Conservation (phyloP, 257 asterid genomes). For the Salvia miltiorrhiza region DNA sequence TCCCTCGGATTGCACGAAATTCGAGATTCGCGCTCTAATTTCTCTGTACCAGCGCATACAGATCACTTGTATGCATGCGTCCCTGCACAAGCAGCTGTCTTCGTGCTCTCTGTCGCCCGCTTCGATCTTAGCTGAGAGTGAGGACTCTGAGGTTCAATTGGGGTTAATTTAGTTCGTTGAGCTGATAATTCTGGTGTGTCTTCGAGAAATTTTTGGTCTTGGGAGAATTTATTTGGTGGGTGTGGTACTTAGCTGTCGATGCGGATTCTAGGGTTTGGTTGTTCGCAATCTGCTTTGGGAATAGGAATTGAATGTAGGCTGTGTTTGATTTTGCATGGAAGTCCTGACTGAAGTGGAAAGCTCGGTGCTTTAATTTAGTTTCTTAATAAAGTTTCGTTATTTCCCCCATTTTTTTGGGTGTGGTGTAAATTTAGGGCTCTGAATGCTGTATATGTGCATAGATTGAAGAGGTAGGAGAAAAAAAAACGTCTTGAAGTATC, state of each 20-base stretch:
- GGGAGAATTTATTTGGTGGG: conserved; percentile 8
- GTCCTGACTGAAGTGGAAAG: conserved; percentile 39
- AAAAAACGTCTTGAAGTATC: neutral
- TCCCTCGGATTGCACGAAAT: conserved; percentile 21
- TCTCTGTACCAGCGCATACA: conserved; percentile 15
- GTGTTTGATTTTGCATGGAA: conserved; percentile 32
- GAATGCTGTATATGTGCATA: conserved; percentile 19
- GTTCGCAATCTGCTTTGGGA: conserved; percentile 19
- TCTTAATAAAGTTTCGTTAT: conserved; percentile 18
- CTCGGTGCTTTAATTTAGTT: conserved; percentile 20
- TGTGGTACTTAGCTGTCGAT: conserved; percentile 12
- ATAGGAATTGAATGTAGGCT: conserved; percentile 27
- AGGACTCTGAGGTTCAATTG: conserved; percentile 25
- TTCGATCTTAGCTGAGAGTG: conserved; percentile 32
- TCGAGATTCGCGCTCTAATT: conserved; percentile 24
- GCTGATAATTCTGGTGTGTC: conserved; percentile 23
- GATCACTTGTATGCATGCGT: conserved; percentile 30
- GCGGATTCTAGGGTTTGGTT: conserved; percentile 42
- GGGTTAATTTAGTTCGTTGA: conserved; percentile 1
- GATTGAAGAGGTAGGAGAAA: conserved; percentile 4
- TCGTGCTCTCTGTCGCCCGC: conserved; percentile 14
- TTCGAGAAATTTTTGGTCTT: conserved; percentile 14
- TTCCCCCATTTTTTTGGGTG: neutral
- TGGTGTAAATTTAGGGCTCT: conserved; percentile 24
- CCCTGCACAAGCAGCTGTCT: conserved; percentile 8